Evolutionary conservation across 1,139 yeast species (phyloP).

Genomic region (Kodamaea derodonti): DNA sequence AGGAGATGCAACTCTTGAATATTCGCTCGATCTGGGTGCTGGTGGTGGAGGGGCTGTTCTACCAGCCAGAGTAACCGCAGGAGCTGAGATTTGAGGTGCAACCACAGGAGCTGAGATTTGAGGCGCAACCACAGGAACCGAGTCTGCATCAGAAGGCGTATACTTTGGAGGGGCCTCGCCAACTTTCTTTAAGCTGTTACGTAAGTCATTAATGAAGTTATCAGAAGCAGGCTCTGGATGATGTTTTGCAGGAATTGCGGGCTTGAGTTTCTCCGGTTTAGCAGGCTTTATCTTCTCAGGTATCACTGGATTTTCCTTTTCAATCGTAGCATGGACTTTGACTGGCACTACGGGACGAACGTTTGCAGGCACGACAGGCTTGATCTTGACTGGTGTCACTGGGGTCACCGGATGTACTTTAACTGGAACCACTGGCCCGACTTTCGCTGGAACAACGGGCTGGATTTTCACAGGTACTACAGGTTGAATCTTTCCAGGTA

Average conservation of each 20-base stretch:
- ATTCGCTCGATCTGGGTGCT: slow-evolving; percentile 8
- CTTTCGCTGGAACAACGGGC: background rate
- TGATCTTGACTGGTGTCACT: background rate
- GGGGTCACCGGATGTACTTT: background rate
- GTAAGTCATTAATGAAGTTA: slow-evolving; percentile 9
- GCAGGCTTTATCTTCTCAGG: slow-evolving; percentile 10
- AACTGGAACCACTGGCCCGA: background rate
- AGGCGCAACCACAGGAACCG: too few relatives aligned
- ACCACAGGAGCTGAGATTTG: too few relatives aligned
- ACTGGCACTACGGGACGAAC: background rate
- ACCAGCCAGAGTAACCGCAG: background rate
- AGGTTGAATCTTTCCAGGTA: background rate
- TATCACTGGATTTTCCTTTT: slow-evolving; percentile 4
- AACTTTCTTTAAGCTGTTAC: slow-evolving; percentile 9
- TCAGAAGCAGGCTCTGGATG: slow-evolving; percentile 8
- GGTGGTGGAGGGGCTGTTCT: slow-evolving; percentile 5
- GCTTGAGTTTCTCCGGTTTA: slow-evolving; percentile 9
- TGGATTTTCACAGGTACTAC: background rate
- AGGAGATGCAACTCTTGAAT: slow-evolving; percentile 5
- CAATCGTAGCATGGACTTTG: background rate
- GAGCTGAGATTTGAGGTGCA: too few relatives aligned
- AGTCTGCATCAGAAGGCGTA: too few relatives aligned
- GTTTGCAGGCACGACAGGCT: background rate
- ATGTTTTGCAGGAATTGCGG: slow-evolving; percentile 17
- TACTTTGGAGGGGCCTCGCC: slow-evolving; percentile 5